phyloP scores from a whole-genome alignment of 129 eudicot species.

The Calendula officinalis region DNA sequence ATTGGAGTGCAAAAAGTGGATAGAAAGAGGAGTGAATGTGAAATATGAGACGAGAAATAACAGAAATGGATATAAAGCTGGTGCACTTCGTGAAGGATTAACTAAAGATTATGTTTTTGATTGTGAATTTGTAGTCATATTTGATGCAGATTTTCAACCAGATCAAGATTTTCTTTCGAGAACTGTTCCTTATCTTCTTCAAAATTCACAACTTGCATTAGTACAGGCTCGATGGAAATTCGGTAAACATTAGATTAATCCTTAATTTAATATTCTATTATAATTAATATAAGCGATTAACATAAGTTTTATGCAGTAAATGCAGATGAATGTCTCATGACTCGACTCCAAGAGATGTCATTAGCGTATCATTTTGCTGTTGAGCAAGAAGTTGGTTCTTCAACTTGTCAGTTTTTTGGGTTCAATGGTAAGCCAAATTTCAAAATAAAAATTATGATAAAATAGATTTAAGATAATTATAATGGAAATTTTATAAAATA shows the following conservation, averaged over 20 bases:
- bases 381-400: slow-evolving; percentile 91
- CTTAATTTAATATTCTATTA: neutral
- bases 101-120: slow-evolving; percentile 62
- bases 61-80: slow-evolving; percentile 86
- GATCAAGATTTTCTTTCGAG: slow-evolving; percentile 70
- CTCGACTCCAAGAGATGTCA: slow-evolving; percentile 89
- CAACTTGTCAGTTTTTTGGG: slow-evolving; percentile 78
- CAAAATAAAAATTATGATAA: neutral
- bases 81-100: slow-evolving; percentile 80
- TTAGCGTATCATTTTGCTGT: slow-evolving; percentile 75
- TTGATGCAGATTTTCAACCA: slow-evolving; percentile 93
- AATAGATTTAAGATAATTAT: slow-evolving; percentile 7
- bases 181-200: slow-evolving; percentile 67
- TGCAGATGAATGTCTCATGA: slow-evolving; percentile 81
- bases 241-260: slow-evolving; percentile 40
- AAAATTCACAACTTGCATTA: slow-evolving; percentile 68
- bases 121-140: slow-evolving; percentile 69
- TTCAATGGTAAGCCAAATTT: slow-evolving; percentile 56
- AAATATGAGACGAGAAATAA: slow-evolving; percentile 80
- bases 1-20: slow-evolving; percentile 68
- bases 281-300: slow-evolving; percentile 4
- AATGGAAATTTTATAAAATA: neutral
- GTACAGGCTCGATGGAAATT: slow-evolving; percentile 96
- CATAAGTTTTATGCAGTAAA: slow-evolving; percentile 42
- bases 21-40: slow-evolving; percentile 60